Percentiles rank a stretch among this genome's conserved stretches.
These are phyloP conservation scores for Stachybotrys elegans DNA, from an alignment of 2,329 filamentous ascomycete genomes.

Conservation along the genomic window DNA sequence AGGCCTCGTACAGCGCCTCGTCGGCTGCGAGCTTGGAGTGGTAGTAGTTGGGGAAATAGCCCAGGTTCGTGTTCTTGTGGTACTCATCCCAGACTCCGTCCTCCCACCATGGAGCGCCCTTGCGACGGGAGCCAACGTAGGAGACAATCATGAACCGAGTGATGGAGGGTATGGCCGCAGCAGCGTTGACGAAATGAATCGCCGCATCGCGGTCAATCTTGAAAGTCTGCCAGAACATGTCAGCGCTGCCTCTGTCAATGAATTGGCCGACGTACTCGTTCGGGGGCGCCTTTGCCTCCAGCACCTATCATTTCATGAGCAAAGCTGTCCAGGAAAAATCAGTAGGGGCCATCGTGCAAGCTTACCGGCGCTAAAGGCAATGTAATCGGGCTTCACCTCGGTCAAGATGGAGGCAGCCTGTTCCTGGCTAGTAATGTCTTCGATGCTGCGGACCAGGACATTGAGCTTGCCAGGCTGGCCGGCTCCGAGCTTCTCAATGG, in stretches of 20 bases:
- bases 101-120: constrained; percentile 51
- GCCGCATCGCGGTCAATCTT: constrained; percentile 61
- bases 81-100: constrained; percentile 43
- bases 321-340: neutral
- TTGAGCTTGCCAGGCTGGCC: constrained; percentile 58
- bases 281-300: constrained; percentile 53
- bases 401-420: constrained; percentile 60
- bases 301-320: constrained; percentile 35
- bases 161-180: constrained; percentile 47
- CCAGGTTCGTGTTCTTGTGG: constrained; percentile 33
- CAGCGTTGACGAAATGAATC: constrained; percentile 55
- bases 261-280: constrained; percentile 29
- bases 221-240: constrained; percentile 37
- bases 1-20: constrained; percentile 47
- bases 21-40: constrained; percentile 57
- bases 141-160: constrained; percentile 62
- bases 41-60: constrained; percentile 47
- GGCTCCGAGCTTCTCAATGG: constrained; percentile 57
- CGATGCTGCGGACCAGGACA: constrained; percentile 66
- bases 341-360: neutral
- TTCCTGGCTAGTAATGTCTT: constrained; percentile 59
- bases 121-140: constrained; percentile 50
- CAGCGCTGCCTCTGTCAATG: constrained; percentile 4
- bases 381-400: constrained; percentile 57
- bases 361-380: constrained; percentile 64